Base-by-base conservation (phyloP, 139 green algal species). In the Deuterostichococcus epilithicus region DNA sequence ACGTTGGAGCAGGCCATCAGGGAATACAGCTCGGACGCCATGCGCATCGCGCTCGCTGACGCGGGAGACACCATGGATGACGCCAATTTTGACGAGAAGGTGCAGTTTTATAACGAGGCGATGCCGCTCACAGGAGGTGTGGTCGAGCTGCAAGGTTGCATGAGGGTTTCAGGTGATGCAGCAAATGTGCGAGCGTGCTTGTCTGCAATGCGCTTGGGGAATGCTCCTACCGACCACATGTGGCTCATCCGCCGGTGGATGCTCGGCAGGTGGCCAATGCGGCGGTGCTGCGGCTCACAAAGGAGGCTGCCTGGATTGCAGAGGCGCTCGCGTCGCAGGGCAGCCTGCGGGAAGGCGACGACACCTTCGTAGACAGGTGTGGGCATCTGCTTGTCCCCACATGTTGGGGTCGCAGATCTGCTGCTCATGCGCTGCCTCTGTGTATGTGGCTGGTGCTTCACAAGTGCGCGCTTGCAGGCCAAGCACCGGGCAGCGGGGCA, bases 61-160 rank as follows among this genome's bases (percentile, higher is more conserved):
- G 92, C 95, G n/a, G 94, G 96, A 6, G 96, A 99, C 79, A 86
- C 83, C 52, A 87, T 98, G 85, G 96, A 99, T 34, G 96, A 99
- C 77, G 96, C 96, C 80, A 99, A 99, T 88, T 99, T 99, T 79
- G 94, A 97, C 81, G 81, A 92, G 36, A 63, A 63, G 52, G 52
- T 52, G 42, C 8, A n/a, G n/a, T n/a, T n/a, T n/a, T 84, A 85
- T 39, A 86, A 90, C 60, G 79, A 82, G 0, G 80, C 79, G 23
- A 90, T 90, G 44, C 74, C 90, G 34, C 74, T 76, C 23, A 60
- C 89, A n/a, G n/a, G n/a, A n/a, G n/a, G n/a, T n/a, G n/a, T n/a
- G n/a, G n/a, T n/a, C n/a, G n/a, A n/a, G n/a, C n/a, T n/a, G n/a
- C n/a, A n/a, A n/a, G n/a, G n/a, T n/a, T n/a, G n/a, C n/a, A n/a